A percentile compares a stretch with the other conserved stretches of the same genome.
Conservation (phyloP, 2,329 filamentous ascomycete genomes). For the Metarhizium brunneum region DNA sequence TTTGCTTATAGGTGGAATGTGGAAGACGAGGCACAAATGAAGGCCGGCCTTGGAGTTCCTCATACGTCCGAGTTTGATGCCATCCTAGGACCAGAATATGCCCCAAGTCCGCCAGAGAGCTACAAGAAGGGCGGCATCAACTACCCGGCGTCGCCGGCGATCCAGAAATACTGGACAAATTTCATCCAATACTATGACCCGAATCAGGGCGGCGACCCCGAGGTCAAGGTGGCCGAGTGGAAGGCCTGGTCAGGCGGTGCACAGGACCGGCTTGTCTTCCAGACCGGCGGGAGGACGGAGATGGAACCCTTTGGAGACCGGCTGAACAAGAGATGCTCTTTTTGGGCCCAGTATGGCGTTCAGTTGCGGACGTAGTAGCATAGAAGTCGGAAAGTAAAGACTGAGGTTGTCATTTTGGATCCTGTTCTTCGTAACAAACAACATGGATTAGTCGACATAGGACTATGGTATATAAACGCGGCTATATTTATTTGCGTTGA, state of each 20-base stretch:
- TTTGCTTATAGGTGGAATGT: slow-evolving; percentile 68
- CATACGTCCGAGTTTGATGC: slow-evolving; percentile 59
- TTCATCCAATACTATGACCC: slow-evolving; percentile 61
- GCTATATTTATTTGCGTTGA: too few relatives aligned
- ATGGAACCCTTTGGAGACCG: slow-evolving; percentile 27
- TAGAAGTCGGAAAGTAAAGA: too few relatives aligned
- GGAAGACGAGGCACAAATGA: slow-evolving; percentile 43
- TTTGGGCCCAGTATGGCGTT: slow-evolving; percentile 12
- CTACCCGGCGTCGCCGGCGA: slow-evolving; percentile 44
- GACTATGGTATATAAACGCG: too few relatives aligned
- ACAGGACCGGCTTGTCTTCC: slow-evolving; percentile 28
- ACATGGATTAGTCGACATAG: too few relatives aligned
- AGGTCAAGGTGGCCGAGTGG: slow-evolving; percentile 28
- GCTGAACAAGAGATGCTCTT: slow-evolving; percentile 18
- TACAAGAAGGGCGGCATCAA: slow-evolving; percentile 47
- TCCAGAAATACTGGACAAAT: slow-evolving; percentile 66
- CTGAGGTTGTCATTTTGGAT: too few relatives aligned
- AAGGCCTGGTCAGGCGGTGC: slow-evolving; percentile 22
- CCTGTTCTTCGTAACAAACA: too few relatives aligned
- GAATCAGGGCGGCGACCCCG: slow-evolving; percentile 33
- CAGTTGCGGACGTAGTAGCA: slow-evolving; percentile 11
- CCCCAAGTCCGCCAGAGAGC: slow-evolving; percentile 39
- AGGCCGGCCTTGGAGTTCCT: slow-evolving; percentile 50
- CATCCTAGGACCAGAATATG: slow-evolving; percentile 56
- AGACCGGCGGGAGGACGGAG: slow-evolving; percentile 26